Base-by-base conservation (phyloP, 1,284 basidiomycete species). In the Microbotryum violaceum region DNA sequence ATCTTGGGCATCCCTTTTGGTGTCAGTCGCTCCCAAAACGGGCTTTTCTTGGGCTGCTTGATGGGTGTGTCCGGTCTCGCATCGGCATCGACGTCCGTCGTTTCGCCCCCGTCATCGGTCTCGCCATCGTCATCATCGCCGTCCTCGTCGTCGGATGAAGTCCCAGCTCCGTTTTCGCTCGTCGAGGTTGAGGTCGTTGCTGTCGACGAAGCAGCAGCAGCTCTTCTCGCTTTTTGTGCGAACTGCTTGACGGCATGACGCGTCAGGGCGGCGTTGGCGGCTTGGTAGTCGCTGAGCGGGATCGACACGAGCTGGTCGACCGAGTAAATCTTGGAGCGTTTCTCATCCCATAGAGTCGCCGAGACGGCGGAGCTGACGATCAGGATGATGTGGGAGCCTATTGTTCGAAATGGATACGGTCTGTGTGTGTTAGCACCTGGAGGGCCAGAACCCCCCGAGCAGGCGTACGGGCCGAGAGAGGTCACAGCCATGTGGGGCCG, bases 161-260 rank as follows among this genome's bases (percentile, higher is more conserved):
- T 74, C 75, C 2, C 78, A 76, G 3, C 37, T 12, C 37, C 37
- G 37, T 42, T 18, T 14, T 82, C 84, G 70, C 70, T 81, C 47
- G 62, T 81, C 45, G 78, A 78, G 18, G 82, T 78, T 4, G 61
- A 83, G 23, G 76, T 83, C 21, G 81, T 83, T 66, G 80, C 77
- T 3, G 61, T 82, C 3, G 72, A 85, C 7, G 80, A 81, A 76
- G 4, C 83, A 81, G n/a, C 73, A 78, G 23, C 68, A 16, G 37
- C 37, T 42, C 37, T 42, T 18, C 37, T 42, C 37, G 37, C 37
- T 16, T 14, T 42, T 16, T 42, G 37, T 42, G 37, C 37, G 12
- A 42, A 10, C 83, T 16, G 84, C 83, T 83, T 84, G 65, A 63
- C 79, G 69, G 57, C 45, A 37, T 27, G 58, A 45, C 54, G 58